phyloP scores from a whole-genome alignment of 257 asterid genomes.

The Ballota nigra region DNA sequence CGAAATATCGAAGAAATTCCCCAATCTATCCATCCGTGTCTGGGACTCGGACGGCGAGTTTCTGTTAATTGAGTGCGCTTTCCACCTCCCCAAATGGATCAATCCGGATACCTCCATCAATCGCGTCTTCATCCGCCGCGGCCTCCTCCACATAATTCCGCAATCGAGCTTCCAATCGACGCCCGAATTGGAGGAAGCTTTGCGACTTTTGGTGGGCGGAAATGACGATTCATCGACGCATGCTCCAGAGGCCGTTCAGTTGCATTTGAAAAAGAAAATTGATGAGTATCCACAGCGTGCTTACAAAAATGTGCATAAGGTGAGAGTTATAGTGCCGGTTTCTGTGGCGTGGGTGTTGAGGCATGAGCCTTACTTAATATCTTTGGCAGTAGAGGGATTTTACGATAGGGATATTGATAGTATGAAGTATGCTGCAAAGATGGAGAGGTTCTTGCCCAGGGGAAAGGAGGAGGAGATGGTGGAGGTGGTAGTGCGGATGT shows the following conservation, averaged over 20 bases:
- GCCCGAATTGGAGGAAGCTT: slow-evolving; percentile 48
- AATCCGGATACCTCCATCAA: slow-evolving; percentile 72
- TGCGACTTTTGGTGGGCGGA: slow-evolving; percentile 33
- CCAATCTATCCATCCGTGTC: slow-evolving; percentile 60
- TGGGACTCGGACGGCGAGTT: slow-evolving; percentile 90
- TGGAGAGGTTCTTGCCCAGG: slow-evolving; percentile 68
- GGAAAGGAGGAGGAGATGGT: slow-evolving; percentile 77
- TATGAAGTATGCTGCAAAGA: slow-evolving; percentile 74
- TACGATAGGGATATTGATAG: slow-evolving; percentile 87
- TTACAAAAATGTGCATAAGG: slow-evolving; percentile 57
- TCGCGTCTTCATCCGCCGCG: slow-evolving; percentile 78
- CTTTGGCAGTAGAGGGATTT: slow-evolving; percentile 83
- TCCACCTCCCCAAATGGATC: slow-evolving; percentile 85
- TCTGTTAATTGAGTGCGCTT: slow-evolving; percentile 75
- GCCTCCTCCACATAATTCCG: slow-evolving; percentile 62
- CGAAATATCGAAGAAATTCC: slow-evolving; percentile 49
- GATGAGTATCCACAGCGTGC: slow-evolving; percentile 68
- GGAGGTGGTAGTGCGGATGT: slow-evolving; percentile 65
- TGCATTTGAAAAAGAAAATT: slow-evolving; percentile 58
- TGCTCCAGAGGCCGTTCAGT: slow-evolving; percentile 64
- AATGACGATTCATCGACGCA: slow-evolving; percentile 21
- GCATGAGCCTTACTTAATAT: slow-evolving; percentile 63
- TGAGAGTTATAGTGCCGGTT: slow-evolving; percentile 64
- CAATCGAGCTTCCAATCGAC: slow-evolving; percentile 36
- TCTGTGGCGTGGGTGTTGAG: slow-evolving; percentile 77